Evolutionary conservation across 768 basidiomycete species (phyloP), one percentile per base, ranked within the genome.

Genomic region (Melanogaster broomeanus): DNA sequence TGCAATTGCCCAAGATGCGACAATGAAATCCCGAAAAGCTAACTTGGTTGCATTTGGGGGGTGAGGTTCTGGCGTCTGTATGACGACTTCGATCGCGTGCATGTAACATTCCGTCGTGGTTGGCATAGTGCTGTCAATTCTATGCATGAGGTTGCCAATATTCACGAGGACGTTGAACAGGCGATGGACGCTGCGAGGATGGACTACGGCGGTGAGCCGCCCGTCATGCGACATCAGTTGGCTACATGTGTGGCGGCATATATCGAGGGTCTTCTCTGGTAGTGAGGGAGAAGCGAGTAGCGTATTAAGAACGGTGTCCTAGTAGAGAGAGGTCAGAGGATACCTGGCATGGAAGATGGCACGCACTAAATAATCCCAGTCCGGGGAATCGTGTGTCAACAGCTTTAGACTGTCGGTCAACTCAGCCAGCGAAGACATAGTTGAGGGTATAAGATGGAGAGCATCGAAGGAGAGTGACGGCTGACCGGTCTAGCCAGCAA

Each of bases 91-190:
- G 42, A 80, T 61, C 12, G 73, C 75, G 38, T 70, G 65, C 43
- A 75, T 63, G 52, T 77, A 74, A 44, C 77, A 70, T 25, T 59
- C 55, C 4, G 72, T 60, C 34, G 71, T 72, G 25, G 60, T 52
- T 18, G 64, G 61, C 45, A 64, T 61, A 40, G 55, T 61, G 35
- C 52, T 57, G 55, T 67, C 61, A 53, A 55, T 59, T 48, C 51
- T 65, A 28, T 66, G 69, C 58, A 64, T 61, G 49, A 70, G 63
- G 24, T 72, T 77, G 19, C 72, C 74, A 38, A 67, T 68, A 18
- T 72, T 75, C 51, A 75, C 73, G 39, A 77, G 63, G 35, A 78
- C 68, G 58, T 75, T 75, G 58, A 78, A 77, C 7, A 80, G 60
- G 6, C 77, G 73, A 48, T 74, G 76, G 4, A 70, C 56, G 45